Percentiles rank a stretch among this genome's conserved stretches.
These are phyloP conservation scores for Solanum chiquidenum DNA, from an alignment of 257 asterid species.

Conservation along the genomic window DNA sequence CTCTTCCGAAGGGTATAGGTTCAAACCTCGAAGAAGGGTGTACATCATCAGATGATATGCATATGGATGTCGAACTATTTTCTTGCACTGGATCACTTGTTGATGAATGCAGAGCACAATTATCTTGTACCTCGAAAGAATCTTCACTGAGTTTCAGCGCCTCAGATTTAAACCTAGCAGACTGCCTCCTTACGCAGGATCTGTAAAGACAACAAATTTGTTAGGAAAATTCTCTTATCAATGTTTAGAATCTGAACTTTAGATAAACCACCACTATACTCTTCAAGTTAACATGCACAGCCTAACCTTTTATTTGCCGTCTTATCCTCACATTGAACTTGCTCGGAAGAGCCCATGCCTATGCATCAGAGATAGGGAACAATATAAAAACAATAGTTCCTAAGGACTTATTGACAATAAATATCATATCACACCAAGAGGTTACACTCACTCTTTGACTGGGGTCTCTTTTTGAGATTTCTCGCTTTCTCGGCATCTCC, in stretches of 20 bases:
- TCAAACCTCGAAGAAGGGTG: conserved; percentile 3
- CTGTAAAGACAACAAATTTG: background rate
- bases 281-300: background rate
- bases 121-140: conserved; percentile 1
- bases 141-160: background rate
- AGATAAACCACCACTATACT: background rate
- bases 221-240: background rate
- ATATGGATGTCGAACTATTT: conserved; percentile 8
- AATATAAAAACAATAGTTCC: background rate
- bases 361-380: background rate
- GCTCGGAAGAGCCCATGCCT: conserved; percentile 31
- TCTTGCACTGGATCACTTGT: conserved; percentile 14
- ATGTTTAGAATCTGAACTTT: background rate
- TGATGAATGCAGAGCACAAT: background rate
- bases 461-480: conserved; percentile 15
- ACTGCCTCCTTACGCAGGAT: conserved; percentile 15
- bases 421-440: background rate
- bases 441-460: conserved; percentile 32
- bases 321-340: conserved; percentile 18
- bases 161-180: conserved; percentile 11
- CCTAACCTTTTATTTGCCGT: conserved; percentile 41
- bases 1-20: conserved; percentile 22
- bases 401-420: background rate
- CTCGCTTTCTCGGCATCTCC: conserved; percentile 16
- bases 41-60: background rate